Evolutionary conservation across 495 filamentous ascomycete species (phyloP).

Genomic region (Astrocystis sublimbata): DNA sequence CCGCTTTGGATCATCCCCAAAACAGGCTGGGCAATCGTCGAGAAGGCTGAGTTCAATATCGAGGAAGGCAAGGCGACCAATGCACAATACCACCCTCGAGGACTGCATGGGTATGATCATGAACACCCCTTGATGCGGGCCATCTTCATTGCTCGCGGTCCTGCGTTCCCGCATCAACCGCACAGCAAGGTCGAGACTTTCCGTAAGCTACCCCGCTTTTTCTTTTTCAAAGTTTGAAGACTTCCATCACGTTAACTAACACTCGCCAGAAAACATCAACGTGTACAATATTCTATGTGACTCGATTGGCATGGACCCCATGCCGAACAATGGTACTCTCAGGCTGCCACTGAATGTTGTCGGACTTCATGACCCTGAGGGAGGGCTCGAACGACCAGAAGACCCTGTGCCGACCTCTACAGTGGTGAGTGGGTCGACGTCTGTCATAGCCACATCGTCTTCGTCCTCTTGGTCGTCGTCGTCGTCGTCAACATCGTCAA

Average conservation of each 20-base stretch:
- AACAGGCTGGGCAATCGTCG: conserved; percentile 85
- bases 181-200: conserved; percentile 81
- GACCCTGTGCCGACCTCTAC: conserved; percentile 33
- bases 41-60: conserved; percentile 73
- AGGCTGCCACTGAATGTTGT: conserved; percentile 71
- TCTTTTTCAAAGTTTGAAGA: not conserved
- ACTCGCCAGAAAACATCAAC: conserved; percentile 77
- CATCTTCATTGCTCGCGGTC: conserved; percentile 85
- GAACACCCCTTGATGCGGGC: conserved; percentile 89
- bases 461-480: conserved; percentile 15
- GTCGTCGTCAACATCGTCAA: too few relatives aligned
- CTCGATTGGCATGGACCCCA: conserved; percentile 66
- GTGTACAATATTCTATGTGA: conserved; percentile 96
- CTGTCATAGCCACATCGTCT: conserved; percentile 17
- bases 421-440: too few relatives aligned
- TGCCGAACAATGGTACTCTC: conserved; percentile 84
- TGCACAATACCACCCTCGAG: conserved; percentile 69
- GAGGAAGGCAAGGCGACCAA: conserved; percentile 59
- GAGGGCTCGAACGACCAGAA: conserved; percentile 31
- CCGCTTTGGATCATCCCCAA: conserved; percentile 92
- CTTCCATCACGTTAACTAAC: conserved; percentile 26
- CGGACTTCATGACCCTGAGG: conserved; percentile 59
- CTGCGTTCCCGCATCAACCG: conserved; percentile 80
- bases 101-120: conserved; percentile 89
- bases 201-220: conserved; percentile 59